Evolutionary conservation across 1,284 basidiomycete species (phyloP).

Genomic region (Fomes fomentarius): DNA sequence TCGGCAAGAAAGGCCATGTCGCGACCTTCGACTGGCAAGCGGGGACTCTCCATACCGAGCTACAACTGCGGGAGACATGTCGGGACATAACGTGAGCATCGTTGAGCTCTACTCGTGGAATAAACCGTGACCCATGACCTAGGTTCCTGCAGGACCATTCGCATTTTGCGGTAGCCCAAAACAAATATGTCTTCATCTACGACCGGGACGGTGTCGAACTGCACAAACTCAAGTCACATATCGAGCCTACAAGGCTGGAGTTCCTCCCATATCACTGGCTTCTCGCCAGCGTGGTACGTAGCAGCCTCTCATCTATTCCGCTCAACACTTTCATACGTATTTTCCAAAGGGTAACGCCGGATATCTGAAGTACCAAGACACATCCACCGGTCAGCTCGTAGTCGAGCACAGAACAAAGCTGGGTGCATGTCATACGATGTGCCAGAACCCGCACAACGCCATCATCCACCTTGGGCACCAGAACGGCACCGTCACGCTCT

Average conservation of each 20-base stretch:
- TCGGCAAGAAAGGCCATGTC: constrained; percentile 85
- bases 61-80: constrained; percentile 89
- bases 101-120: not conserved
- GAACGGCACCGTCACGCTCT: constrained; percentile 91
- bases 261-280: constrained; percentile 98
- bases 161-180: constrained; percentile 95
- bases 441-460: constrained; percentile 91
- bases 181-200: constrained; percentile 96
- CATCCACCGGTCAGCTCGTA: constrained; percentile 89
- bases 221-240: constrained; percentile 82
- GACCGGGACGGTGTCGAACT: constrained; percentile 94
- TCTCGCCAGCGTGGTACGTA: constrained; percentile 79
- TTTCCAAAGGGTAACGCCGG: constrained; percentile 77
- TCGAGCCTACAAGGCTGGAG: constrained; percentile 91
- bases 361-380: constrained; percentile 96
- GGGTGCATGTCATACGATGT: constrained; percentile 85
- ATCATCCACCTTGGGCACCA: constrained; percentile 94
- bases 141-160: constrained; percentile 94
- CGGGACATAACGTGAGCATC: constrained; percentile 82
- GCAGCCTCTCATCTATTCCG: not conserved
- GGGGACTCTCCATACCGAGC: constrained; percentile 84
- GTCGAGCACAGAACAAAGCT: constrained; percentile 91
- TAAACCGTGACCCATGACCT: constrained; percentile 7
- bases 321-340: constrained; percentile 1
- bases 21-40: constrained; percentile 96